These are phyloP conservation scores for Fusarium acutatum DNA, from an alignment of 2,329 filamentous ascomycete genomes.

Conservation along the genomic window DNA sequence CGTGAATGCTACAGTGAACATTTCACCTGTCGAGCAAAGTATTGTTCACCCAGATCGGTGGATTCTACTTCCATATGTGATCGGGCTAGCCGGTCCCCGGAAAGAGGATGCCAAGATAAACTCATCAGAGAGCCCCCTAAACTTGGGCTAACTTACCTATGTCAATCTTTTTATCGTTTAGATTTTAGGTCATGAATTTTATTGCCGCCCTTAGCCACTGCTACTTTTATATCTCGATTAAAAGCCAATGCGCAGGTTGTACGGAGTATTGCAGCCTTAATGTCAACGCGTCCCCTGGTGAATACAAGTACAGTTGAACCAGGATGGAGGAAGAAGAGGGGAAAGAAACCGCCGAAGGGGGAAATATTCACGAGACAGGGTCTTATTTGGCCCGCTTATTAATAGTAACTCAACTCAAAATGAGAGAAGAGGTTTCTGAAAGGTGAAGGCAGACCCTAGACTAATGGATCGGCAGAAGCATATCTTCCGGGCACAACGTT, in stretches of 20 bases:
- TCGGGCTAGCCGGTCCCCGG: not conserved
- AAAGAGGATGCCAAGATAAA: not conserved
- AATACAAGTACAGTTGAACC: not conserved
- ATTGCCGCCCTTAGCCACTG: not conserved
- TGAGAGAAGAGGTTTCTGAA: not conserved
- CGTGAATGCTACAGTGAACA: not conserved
- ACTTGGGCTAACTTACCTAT: not conserved
- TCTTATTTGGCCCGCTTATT: not conserved
- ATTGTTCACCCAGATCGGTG: constrained; percentile 11
- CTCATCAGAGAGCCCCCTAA: not conserved
- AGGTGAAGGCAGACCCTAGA: not conserved
- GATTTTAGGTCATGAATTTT: not conserved
- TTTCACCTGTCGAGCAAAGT: not conserved
- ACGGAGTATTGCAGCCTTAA: not conserved
- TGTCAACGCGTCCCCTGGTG: not conserved
- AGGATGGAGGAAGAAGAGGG: not conserved
- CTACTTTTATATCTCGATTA: not conserved
- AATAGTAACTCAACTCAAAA: not conserved
- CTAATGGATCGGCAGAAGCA: constrained; percentile 19
- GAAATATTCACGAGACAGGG: constrained; percentile 3
- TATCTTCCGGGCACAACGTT: not conserved
- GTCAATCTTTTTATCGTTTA: not conserved
- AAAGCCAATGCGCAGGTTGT: not conserved
- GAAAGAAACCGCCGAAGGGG: not conserved
- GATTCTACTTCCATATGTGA: not conserved